A percentile compares a stretch with the other conserved stretches of the same genome.
Conservation (phyloP, 352 stramenopile species). For the Pythium biforme region DNA sequence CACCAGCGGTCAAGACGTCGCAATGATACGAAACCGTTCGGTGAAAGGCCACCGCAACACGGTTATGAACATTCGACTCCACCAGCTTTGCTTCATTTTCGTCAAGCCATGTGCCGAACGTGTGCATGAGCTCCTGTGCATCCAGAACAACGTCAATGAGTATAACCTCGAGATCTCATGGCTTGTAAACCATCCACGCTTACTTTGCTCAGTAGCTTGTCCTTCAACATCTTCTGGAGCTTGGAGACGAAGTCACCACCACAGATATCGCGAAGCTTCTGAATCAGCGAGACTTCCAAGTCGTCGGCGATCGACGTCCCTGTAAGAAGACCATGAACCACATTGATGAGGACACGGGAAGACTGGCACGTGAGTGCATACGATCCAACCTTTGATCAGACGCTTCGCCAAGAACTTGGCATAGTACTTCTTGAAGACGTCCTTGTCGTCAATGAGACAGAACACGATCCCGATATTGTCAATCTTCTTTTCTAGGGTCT, state of each 20-base stretch:
- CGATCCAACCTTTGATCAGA: slow-evolving; percentile 71
- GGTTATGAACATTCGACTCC: slow-evolving; percentile 32
- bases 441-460: slow-evolving; percentile 88
- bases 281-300: slow-evolving; percentile 74
- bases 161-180: not conserved
- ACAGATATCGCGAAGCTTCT: slow-evolving; percentile 84
- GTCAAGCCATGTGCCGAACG: slow-evolving; percentile 72
- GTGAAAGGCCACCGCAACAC: slow-evolving; percentile 54
- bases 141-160: not conserved
- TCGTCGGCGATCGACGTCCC: slow-evolving; percentile 73
- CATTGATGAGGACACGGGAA: not conserved
- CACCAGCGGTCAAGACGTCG: slow-evolving; percentile 78
- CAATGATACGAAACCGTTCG: slow-evolving; percentile 64
- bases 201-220: slow-evolving; percentile 85
- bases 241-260: slow-evolving; percentile 87
- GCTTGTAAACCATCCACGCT: not conserved
- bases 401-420: slow-evolving; percentile 82
- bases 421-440: slow-evolving; percentile 90
- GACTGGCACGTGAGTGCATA: not conserved
- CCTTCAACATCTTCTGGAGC: slow-evolving; percentile 87
- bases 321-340: not conserved
- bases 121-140: slow-evolving; percentile 55
- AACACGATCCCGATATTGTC: slow-evolving; percentile 83
- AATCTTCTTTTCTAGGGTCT: slow-evolving; percentile 75
- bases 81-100: slow-evolving; percentile 57